Evolutionary conservation across 192 early-diverging fungal genomes (phyloP).

Genomic region (Coemansia sp.): DNA sequence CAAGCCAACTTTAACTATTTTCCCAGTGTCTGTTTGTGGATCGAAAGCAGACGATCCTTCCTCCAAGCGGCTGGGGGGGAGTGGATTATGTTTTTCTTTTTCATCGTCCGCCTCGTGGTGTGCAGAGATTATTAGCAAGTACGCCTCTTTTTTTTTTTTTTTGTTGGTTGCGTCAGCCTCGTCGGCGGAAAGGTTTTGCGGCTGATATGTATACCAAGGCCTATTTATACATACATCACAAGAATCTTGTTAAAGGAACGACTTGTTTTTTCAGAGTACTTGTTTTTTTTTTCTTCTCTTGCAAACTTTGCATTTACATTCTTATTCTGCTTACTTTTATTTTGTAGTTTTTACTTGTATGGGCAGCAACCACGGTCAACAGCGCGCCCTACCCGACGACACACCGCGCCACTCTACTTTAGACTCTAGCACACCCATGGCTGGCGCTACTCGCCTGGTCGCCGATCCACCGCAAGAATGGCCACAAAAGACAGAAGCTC

Average conservation of each 20-base stretch:
- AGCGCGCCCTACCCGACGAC: not conserved
- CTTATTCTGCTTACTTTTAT: not conserved
- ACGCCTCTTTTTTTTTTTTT: not conserved
- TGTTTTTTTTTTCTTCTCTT: not conserved
- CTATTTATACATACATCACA: constrained; percentile 2
- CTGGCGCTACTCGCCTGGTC: not conserved
- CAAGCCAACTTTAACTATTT: not conserved
- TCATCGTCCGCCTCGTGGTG: constrained; percentile 3
- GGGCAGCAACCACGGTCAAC: constrained; percentile 16
- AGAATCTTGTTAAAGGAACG: not conserved
- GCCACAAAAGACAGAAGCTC: not conserved
- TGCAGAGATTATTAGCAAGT: not conserved
- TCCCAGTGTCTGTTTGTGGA: not conserved
- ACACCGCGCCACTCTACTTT: not conserved
- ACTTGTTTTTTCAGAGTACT: not conserved
- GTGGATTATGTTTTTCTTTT: constrained; percentile 1
- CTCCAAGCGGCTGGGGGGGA: not conserved
- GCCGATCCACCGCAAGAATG: not conserved
- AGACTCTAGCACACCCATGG: not conserved
- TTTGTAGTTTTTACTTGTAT: constrained; percentile 3
- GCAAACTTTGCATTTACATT: not conserved
- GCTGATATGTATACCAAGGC: constrained; percentile 6
- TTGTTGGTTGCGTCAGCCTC: not conserved
- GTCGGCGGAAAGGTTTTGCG: not conserved
- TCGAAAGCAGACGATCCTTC: constrained; percentile 6